Conservation (phyloP, 495 filamentous ascomycete species). For the Penicillium atrosanguineum region DNA sequence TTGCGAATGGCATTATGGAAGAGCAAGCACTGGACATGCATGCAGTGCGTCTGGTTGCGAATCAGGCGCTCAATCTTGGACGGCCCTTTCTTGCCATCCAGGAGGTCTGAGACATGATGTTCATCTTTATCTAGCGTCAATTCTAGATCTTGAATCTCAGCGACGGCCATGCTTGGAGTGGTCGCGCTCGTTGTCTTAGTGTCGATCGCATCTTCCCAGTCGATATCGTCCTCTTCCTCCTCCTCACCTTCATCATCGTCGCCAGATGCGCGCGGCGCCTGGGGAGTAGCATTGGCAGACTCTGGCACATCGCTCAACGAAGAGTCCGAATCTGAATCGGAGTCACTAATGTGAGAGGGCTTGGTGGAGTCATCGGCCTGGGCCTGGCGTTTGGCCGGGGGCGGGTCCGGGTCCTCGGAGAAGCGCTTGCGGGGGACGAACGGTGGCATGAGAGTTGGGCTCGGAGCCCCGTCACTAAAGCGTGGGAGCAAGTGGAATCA, state of each 20-base stretch:
- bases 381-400: slow-evolving; percentile 61
- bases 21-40: slow-evolving; percentile 86
- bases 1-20: slow-evolving; percentile 89
- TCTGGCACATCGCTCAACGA: slow-evolving; percentile 60
- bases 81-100: slow-evolving; percentile 78
- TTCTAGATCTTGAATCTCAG: slow-evolving; percentile 61
- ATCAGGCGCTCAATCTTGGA: slow-evolving; percentile 80
- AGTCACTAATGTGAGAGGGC: slow-evolving; percentile 11
- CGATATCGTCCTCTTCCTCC: slow-evolving; percentile 45
- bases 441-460: slow-evolving; percentile 43
- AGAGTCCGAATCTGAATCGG: slow-evolving; percentile 55
- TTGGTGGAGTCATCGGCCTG: slow-evolving; percentile 13
- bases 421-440: slow-evolving; percentile 51
- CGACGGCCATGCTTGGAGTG: slow-evolving; percentile 24
- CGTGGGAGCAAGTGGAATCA: not conserved
- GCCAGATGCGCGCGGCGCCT: slow-evolving; percentile 13
- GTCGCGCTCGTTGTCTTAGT: slow-evolving; percentile 31
- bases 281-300: slow-evolving; percentile 8
- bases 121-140: slow-evolving; percentile 67
- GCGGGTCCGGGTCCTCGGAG: slow-evolving; percentile 55
- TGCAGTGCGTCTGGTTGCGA: slow-evolving; percentile 72
- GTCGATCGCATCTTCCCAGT: slow-evolving; percentile 84
- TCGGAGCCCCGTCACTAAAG: not conserved
- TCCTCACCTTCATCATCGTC: slow-evolving; percentile 55
- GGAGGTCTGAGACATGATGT: slow-evolving; percentile 51